Evolutionary conservation across 441 rosid species (phyloP).

Genomic region (Corymbia citriodora): DNA sequence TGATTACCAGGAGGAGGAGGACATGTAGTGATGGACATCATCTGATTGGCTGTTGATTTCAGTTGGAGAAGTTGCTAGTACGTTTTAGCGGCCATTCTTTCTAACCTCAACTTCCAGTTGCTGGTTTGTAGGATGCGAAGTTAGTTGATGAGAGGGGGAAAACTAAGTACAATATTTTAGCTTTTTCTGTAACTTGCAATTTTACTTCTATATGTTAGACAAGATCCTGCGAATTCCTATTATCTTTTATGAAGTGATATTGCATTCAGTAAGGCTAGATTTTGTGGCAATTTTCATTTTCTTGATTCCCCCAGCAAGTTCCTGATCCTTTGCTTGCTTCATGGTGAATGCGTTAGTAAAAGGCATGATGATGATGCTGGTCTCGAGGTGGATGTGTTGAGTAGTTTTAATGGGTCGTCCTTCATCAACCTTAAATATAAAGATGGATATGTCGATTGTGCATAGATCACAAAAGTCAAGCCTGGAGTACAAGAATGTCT

Average conservation of each 20-base stretch:
- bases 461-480: background rate
- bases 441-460: background rate
- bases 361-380: too few relatives aligned
- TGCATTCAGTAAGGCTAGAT: background rate
- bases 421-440: background rate
- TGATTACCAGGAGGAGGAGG: slow-evolving; percentile 31
- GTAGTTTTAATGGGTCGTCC: too few relatives aligned
- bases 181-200: background rate
- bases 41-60: background rate
- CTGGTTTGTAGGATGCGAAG: slow-evolving; percentile 3
- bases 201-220: background rate
- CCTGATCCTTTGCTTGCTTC: background rate
- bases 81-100: background rate
- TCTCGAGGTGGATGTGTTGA: too few relatives aligned
- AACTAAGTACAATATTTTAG: background rate
- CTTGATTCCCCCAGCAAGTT: background rate
- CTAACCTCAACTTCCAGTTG: slow-evolving; percentile 18
- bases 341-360: background rate
- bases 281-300: background rate
- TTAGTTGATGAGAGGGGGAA: background rate
- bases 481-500: background rate
- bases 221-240: background rate
- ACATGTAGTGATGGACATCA: background rate
- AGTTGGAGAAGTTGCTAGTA: background rate
- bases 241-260: background rate